Conservation (phyloP, 2,329 filamentous ascomycete genomes). For the Fusarium floridanum region DNA sequence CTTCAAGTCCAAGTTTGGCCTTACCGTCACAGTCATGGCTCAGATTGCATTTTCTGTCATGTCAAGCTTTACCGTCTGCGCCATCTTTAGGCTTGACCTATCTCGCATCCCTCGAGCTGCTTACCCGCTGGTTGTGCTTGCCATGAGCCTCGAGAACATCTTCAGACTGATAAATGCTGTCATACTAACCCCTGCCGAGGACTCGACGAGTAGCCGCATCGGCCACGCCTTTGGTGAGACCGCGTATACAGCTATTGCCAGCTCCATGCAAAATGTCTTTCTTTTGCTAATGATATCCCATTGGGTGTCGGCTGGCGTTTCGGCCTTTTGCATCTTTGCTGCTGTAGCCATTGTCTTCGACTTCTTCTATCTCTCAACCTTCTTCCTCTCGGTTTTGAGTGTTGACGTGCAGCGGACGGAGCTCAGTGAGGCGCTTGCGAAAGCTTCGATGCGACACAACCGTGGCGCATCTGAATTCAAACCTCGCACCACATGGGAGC, state of each 20-base stretch:
- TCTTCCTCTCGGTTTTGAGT: constrained; percentile 83
- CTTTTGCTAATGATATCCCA: constrained; percentile 75
- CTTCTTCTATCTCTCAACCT: constrained; percentile 82
- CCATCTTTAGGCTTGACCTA: constrained; percentile 79
- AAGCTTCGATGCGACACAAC: constrained; percentile 61
- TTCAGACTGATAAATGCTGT: constrained; percentile 84
- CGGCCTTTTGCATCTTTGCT: constrained; percentile 81
- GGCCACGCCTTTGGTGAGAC: constrained; percentile 81
- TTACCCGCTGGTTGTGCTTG: constrained; percentile 82
- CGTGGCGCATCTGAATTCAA: constrained; percentile 43
- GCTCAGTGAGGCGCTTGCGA: constrained; percentile 77
- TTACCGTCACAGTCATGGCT: constrained; percentile 77
- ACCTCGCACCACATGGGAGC: constrained; percentile 64
- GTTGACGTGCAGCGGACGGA: constrained; percentile 83
- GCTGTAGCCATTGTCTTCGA: constrained; percentile 82
- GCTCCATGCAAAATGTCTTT: constrained; percentile 76
- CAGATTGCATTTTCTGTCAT: constrained; percentile 81
- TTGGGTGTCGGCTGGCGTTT: constrained; percentile 76
- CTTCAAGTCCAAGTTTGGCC: constrained; percentile 80
- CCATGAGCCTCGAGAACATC: constrained; percentile 83
- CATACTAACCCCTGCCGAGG: constrained; percentile 76
- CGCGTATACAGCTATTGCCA: constrained; percentile 76
- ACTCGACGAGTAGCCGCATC: constrained; percentile 76
- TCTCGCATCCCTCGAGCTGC: constrained; percentile 79
- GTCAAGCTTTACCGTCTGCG: constrained; percentile 84